Evolutionary conservation across 2,329 filamentous ascomycete species (phyloP), one percentile per base, ranked within the genome.

Genomic region (Monilinia laxa): DNA sequence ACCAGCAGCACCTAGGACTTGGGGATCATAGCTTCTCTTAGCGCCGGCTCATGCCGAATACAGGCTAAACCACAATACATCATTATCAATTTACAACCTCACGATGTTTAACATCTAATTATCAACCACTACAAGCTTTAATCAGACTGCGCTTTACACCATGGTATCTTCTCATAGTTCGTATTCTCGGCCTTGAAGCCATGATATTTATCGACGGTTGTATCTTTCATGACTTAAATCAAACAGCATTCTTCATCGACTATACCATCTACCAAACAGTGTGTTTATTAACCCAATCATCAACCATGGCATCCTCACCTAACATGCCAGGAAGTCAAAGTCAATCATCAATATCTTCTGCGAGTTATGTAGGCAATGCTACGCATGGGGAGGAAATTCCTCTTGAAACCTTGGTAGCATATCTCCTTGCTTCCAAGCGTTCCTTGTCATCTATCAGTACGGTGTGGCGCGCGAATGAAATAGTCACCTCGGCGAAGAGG

Each of bases 401-500:
- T 31, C 85, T 96, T 74, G 92, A 96, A 73, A 87, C 87, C 31
- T 87, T 98, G 54, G 91, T 97, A 66, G 85, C 87, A 64, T 88
- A 96, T 79, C 89, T 97, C 47, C 87, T 97, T 52, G 89, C 90
- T 40, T 91, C 94, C 11, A 97, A 97, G 77, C 87, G 92, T 55
- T 93, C 93, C 1, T 84, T 98, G 5, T 91, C 90, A 20, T 92
- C 92, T 14, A 93, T 96, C 77, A 87, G 84, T 53, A 88, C 91
- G 68, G 92, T 97, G 62, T 89, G 91, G 76, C 90, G 91, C 68
- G 93, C 93, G 71, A 93, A 95, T 75, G 90, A 96, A 74, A 88
- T 97, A 66, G 90, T 95, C 55, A 92, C 87, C 25, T 82, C 86
- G 18, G 92, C 93, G 5, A 89, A 92, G 45, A 81, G 84, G 42